Conservation (phyloP, 768 basidiomycete genomes). For the Trametes gibbosa region DNA sequence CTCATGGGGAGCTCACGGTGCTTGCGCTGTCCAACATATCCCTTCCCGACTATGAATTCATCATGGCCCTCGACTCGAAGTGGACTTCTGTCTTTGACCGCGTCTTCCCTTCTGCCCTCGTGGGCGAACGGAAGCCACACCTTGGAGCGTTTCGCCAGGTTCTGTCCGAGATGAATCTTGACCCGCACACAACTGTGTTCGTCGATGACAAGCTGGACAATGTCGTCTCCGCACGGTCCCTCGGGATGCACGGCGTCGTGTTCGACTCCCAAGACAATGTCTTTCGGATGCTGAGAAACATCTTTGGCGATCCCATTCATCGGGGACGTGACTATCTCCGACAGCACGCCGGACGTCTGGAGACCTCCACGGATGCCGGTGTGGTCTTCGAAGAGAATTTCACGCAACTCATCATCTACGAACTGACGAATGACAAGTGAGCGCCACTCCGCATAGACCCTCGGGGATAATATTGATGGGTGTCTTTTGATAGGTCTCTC, state of each 20-base stretch:
- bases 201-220: slow-evolving; percentile 63
- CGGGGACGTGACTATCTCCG: slow-evolving; percentile 43
- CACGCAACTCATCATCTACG: slow-evolving; percentile 56
- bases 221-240: slow-evolving; percentile 52
- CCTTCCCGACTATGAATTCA: slow-evolving; percentile 43
- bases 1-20: slow-evolving; percentile 33
- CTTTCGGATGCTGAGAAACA: slow-evolving; percentile 44
- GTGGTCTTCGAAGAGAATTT: slow-evolving; percentile 50
- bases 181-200: slow-evolving; percentile 49
- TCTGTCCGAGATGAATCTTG: slow-evolving; percentile 40
- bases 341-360: slow-evolving; percentile 37
- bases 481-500: slow-evolving; percentile 35
- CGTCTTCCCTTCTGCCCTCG: slow-evolving; percentile 50
- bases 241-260: slow-evolving; percentile 55
- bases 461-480: slow-evolving; percentile 29
- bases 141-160: slow-evolving; percentile 53
- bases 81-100: slow-evolving; percentile 36
- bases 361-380: slow-evolving; percentile 45
- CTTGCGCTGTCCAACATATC: slow-evolving; percentile 59
- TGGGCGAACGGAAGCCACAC: slow-evolving; percentile 55
- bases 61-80: slow-evolving; percentile 46
- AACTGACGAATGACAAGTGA: slow-evolving; percentile 51
- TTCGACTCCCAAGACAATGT: slow-evolving; percentile 39
- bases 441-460: slow-evolving; percentile 41
- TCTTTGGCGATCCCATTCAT: slow-evolving; percentile 44